These are phyloP conservation scores for Phytophthora nicotianae DNA, from an alignment of 352 stramenopile species.

Conservation along the genomic window DNA sequence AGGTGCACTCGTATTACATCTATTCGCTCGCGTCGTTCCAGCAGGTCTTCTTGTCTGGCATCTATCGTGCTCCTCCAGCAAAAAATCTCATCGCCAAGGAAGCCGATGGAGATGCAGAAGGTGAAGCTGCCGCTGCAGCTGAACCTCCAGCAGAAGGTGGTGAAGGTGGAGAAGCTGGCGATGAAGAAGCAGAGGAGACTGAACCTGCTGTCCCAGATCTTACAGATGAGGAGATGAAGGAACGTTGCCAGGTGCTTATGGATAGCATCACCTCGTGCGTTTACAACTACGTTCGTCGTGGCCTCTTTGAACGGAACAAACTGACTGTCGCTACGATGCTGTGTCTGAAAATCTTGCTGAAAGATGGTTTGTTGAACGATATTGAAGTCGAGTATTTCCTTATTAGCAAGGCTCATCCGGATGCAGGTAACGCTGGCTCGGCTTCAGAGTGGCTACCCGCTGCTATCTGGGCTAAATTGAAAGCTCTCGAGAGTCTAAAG, in stretches of 20 bases:
- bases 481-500: conserved; percentile 90
- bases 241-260: conserved; percentile 86
- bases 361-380: conserved; percentile 81
- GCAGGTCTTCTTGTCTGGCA: conserved; percentile 95
- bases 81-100: conserved; percentile 31
- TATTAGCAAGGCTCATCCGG: conserved; percentile 81
- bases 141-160: conserved; percentile 24
- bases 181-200: conserved; percentile 28
- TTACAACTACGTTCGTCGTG: conserved; percentile 96
- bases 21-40: conserved; percentile 97
- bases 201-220: conserved; percentile 57
- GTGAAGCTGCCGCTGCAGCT: conserved; percentile 27
- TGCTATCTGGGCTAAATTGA: conserved; percentile 92
- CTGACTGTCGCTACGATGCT: conserved; percentile 95
- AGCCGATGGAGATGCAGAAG: conserved; percentile 41
- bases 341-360: conserved; percentile 93
- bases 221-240: conserved; percentile 90
- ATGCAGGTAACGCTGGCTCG: conserved; percentile 93
- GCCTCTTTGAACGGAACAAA: conserved; percentile 96
- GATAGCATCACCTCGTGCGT: conserved; percentile 94
- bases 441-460: conserved; percentile 93
- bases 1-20: conserved; percentile 98
- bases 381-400: conserved; percentile 93
- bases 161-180: conserved; percentile 30
- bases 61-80: conserved; percentile 87